Evolutionary conservation across 768 basidiomycete genomes (phyloP).

Genomic region (Suillus ampliporus): DNA sequence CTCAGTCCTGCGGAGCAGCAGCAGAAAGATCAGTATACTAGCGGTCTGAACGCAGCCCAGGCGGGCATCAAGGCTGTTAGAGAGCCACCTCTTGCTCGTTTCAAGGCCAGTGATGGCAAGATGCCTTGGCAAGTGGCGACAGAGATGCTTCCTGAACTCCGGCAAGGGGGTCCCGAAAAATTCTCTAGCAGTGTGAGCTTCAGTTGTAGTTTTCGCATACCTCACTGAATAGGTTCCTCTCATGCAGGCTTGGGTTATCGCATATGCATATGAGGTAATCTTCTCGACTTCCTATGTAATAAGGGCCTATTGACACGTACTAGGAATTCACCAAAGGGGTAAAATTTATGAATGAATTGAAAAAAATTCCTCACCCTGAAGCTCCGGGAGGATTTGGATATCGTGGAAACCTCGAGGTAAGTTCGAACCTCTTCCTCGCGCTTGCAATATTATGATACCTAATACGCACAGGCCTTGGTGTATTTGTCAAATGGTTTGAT

Average conservation of each 20-base stretch:
- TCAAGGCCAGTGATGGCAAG: background rate
- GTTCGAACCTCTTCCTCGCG: background rate
- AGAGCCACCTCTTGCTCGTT: background rate
- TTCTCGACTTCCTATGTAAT: background rate
- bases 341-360: slow-evolving; percentile 3
- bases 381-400: background rate
- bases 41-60: slow-evolving; percentile 30
- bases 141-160: slow-evolving; percentile 10
- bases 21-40: slow-evolving; percentile 43
- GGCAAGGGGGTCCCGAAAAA: background rate
- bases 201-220: background rate
- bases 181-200: slow-evolving; percentile 11
- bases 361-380: background rate
- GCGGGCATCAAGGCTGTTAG: slow-evolving; percentile 17
- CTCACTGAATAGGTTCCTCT: background rate
- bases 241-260: slow-evolving; percentile 26
- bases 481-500: slow-evolving; percentile 32
- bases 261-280: slow-evolving; percentile 21
- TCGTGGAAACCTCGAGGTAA: background rate
- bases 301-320: background rate
- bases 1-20: slow-evolving; percentile 37
- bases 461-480: slow-evolving; percentile 21
- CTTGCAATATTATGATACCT: background rate
- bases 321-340: slow-evolving; percentile 17
- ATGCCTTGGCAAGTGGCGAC: slow-evolving; percentile 12